Base-by-base conservation (phyloP, 106 monocot genomes). In the Dendrobium catenatum region DNA sequence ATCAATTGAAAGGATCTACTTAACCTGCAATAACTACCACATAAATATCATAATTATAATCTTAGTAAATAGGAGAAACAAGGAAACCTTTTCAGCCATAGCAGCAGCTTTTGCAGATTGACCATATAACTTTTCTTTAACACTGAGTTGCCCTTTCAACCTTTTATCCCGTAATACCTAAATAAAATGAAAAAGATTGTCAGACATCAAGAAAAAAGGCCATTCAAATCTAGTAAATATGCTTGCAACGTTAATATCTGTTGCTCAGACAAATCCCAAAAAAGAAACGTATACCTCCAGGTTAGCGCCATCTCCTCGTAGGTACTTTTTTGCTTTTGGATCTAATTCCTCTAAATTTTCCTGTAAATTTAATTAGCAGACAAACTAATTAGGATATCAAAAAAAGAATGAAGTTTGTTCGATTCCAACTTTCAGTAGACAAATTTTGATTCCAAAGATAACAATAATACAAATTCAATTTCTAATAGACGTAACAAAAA, bases 151-250 rank as follows among this genome's bases (percentile, higher is more conserved):
- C 4, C 89, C 90, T 85, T 86, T 98, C 59, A 98, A 78, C 82
- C 91, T 98, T 83, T 92, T 98, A 85, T 98, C 97, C 84, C 78
- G 82, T 59, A 98, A 72, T 84, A 26, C 79, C 97, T 98, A 78
- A 73, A 67, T 59, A 61, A 41, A 70, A 11, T 27, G 64, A 64
- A 70, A 77, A 54, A 68, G 20, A 27, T 76, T 27, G 26, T 49
- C 5, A 42, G 16, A 74, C 43, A 41, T 74, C 18, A 33, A 51
- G 15, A 46, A 46, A 15, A 42, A 42, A 42, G 0, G 19, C 15
- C 40, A 74, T 3, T n/a, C 3, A 74, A 41, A 20, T 42, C 20
- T 74, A 74, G 18, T 74, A 19, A 10, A 42, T 44, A 74, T 3
- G 9, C 20, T 42, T 42, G 51, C 15, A 43, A 18, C 4, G 43